Evolutionary conservation across 2,329 filamentous ascomycete species (phyloP).

Genomic region (Penicillium hesseltinei): DNA sequence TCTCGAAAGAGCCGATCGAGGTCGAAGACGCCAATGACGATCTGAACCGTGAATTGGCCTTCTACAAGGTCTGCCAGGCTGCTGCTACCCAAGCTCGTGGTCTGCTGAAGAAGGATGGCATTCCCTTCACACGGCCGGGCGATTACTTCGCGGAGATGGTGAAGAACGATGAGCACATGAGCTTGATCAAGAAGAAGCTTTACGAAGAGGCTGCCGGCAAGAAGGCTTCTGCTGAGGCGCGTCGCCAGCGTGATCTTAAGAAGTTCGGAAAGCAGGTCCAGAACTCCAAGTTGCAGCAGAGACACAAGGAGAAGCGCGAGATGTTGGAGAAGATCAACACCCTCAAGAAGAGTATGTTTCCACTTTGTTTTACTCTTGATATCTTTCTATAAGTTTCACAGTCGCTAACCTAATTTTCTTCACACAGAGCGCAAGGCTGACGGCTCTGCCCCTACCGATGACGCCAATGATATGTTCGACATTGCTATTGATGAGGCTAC

Average conservation of each 20-base stretch:
- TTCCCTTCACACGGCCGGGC: conserved; percentile 80
- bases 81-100: conserved; percentile 71
- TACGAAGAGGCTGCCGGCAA: conserved; percentile 88
- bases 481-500: conserved; percentile 73
- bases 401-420: conserved; percentile 9
- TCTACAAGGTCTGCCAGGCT: conserved; percentile 85
- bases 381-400: conserved; percentile 19
- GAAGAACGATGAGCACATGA: conserved; percentile 98
- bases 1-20: conserved; percentile 64
- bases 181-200: conserved; percentile 88
- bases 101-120: conserved; percentile 75
- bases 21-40: conserved; percentile 89
- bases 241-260: conserved; percentile 91
- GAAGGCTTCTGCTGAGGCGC: conserved; percentile 87
- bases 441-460: conserved; percentile 63
- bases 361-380: neutral
- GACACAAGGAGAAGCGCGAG: conserved; percentile 85
- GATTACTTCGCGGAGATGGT: conserved; percentile 99
- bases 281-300: conserved; percentile 91
- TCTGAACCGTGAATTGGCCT: conserved; percentile 84
- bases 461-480: conserved; percentile 81
- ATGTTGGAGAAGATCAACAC: conserved; percentile 93
- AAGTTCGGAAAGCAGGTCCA: conserved; percentile 99
- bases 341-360: conserved; percentile 86
- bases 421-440: conserved; percentile 73